Base-by-base conservation (phyloP, 345 rosid species). In the Viola odorata region DNA sequence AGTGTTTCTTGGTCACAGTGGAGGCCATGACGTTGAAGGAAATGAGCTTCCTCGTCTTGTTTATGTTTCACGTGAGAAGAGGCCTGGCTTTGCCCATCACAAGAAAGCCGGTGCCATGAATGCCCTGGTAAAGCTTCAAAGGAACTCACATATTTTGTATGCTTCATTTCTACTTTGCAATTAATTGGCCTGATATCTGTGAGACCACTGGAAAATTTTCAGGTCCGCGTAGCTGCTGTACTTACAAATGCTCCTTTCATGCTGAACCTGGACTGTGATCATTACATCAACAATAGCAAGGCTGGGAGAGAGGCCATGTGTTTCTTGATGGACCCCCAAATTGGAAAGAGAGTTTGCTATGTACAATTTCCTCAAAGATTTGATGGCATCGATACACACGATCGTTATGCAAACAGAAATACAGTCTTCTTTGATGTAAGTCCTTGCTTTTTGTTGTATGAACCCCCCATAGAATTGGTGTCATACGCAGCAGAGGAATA, bases 61-160 rank as follows among this genome's bases (percentile, higher is more conserved):
- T 62, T 73, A 73, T 14, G 72, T 73, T 13, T 67, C 72, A 37
- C 76, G 76, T 45, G 76, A 73, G 60, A 73, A 73, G 55, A 73
- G 76, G 53, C 72, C 76, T 40, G 72, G 76, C 12, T 73, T 73
- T 62, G 14, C 72, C 13, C 76, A 73, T 53, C 97, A 94, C 83
- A 90, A 90, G 84, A 90, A 90, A 77, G 99, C 96, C 13, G 96
- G 95, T 61, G 97, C 99, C 82, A 90, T 90, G 97, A 94, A 73
- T 58, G 99, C 99, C 69, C 70, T 90, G 82, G 96, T 90, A 77
- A 77, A 47, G 32, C 58, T 56, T 50, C n/a, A 49, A 16, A 12
- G 49, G 40, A 32, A 36, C 32, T 13, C 42, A 50, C 7, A 1
- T 0, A 41, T 50, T 45, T 51, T 69, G 40, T 50, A n/a, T 41